Evolutionary conservation across 1,284 basidiomycete genomes (phyloP), one percentile per base, ranked within the genome.

Genomic region (Ceratobasidium theobromae): DNA sequence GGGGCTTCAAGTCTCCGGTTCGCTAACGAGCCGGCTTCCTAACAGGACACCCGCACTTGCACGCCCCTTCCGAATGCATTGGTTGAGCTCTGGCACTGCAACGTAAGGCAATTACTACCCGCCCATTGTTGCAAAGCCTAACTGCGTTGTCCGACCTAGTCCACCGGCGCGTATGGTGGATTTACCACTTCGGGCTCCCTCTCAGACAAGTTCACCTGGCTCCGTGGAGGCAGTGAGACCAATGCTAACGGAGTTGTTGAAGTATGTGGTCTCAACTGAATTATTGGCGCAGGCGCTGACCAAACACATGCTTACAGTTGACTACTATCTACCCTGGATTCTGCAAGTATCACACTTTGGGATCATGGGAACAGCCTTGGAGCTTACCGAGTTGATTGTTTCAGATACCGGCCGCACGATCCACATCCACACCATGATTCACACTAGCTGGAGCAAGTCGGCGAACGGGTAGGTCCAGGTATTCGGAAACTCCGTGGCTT

Each of bases 131-230:
- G n/a, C 30, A 27, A 48, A 5, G 41, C 11, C 12, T 3, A 16
- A 12, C n/a, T n/a, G n/a, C n/a, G n/a, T n/a, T n/a, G 21, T 12
- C 6, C 11, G 35, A 8, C 18, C 3, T 33, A 49, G 57, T 27
- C 32, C 23, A 60, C 43, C 32, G 45, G 57, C 32, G 57, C 45
- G 21, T 60, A 49, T 21, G 43, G 57, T 35, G 57, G 45, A 3
- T 60, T 49, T 28, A 49, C 45, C 18, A 60, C 45, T 27, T 60
- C 57, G n/a, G 45, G 57, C 40, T 60, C 45, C 3, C 45, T 49
- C 23, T 60, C 45, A 35, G 55, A 58, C 43, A 58, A 58, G 43
- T 48, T 58, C 55, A 58, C 55, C 30, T 58, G 57, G 57, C 32
- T 60, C 28, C 57, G 55, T 30, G 45, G 45, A 27, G 57, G 43